Evolutionary conservation across 306 rosid genomes (phyloP), one percentile per base, ranked within the genome.

Genomic region (Lathyrus aphaca): DNA sequence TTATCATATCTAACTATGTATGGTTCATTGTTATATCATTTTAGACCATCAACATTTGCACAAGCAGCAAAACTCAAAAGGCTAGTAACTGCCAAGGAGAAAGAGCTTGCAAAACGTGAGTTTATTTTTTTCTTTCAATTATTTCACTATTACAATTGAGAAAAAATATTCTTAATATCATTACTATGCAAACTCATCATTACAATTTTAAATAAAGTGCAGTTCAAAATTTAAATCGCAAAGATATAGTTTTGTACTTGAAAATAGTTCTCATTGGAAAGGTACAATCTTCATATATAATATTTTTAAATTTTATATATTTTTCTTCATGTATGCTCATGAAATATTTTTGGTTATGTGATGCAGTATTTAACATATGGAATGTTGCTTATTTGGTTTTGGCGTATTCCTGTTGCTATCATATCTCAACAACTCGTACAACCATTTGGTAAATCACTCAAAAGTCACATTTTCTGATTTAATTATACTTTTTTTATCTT

Each of bases 41-140:
- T 51, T 45, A 90, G 98, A 79, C 97, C 91, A 23, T 86, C 97
- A 27, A 94, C 95, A 14, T 94, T 87, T 77, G 95, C 92, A 9
- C 99, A 84, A 73, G 97, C 99, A 12, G 87, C 96, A 14, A 87
- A 86, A 64, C 89, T 91, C 66, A 82, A 79, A 81, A 88, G 99
- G 74, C 29, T 77, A 46, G 99, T 92, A 43, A 81, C 74, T 51
- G 69, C 81, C 11, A 94, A 87, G 80, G 99, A 91, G 83, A 94
- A 69, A 76, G 97, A 94, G 74, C 89, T 91, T 61, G 72, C 81
- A 29, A 86, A 87, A 19, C 82, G 98, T 87, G 67, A 88, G 95
- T 55, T 71, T 76, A 35, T 80, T 64, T 77, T 27, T 40, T 40
- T 29, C 57, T 44, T 39, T 77, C 14, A 40, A 44, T 16, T 4